phyloP scores from a whole-genome alignment of 2,329 filamentous ascomycete species.

The Colletotrichum sp. region DNA sequence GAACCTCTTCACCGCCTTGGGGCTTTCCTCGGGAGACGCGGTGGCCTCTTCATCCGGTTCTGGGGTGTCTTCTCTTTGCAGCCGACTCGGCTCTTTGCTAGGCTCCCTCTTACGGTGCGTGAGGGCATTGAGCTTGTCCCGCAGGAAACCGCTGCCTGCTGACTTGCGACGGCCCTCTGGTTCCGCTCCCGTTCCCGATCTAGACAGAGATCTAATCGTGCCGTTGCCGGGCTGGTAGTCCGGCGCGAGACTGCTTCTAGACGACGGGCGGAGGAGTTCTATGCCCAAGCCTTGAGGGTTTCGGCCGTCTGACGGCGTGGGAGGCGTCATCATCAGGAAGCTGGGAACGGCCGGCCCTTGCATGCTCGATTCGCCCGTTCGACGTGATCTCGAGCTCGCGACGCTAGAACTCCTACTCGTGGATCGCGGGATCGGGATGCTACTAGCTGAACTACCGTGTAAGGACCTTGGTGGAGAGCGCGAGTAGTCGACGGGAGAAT shows the following conservation, averaged over 20 bases:
- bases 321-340: constrained; percentile 54
- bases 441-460: constrained; percentile 52
- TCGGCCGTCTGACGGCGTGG: constrained; percentile 38
- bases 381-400: constrained; percentile 50
- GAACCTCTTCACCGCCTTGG: not conserved
- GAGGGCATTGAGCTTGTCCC: constrained; percentile 39
- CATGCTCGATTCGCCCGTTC: constrained; percentile 33
- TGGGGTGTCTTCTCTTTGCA: constrained; percentile 3
- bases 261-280: constrained; percentile 25
- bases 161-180: constrained; percentile 27
- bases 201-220: constrained; percentile 20
- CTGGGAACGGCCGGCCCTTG: constrained; percentile 37
- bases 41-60: constrained; percentile 3
- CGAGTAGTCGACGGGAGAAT: constrained; percentile 62
- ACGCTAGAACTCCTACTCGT: constrained; percentile 60
- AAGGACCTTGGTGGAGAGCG: constrained; percentile 62
- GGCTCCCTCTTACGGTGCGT: constrained; percentile 26
- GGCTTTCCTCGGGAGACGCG: not conserved
- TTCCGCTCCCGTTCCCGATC: constrained; percentile 21
- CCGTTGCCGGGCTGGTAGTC: constrained; percentile 22
- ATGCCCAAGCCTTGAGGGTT: constrained; percentile 23
- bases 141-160: constrained; percentile 35
- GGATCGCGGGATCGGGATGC: constrained; percentile 48
- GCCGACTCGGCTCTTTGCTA: constrained; percentile 19
- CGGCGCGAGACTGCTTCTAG: constrained; percentile 26